A percentile compares a stretch with the other conserved stretches of the same genome.
Conservation (phyloP, 148 eudicot species). For the Rhododendron vialii region DNA sequence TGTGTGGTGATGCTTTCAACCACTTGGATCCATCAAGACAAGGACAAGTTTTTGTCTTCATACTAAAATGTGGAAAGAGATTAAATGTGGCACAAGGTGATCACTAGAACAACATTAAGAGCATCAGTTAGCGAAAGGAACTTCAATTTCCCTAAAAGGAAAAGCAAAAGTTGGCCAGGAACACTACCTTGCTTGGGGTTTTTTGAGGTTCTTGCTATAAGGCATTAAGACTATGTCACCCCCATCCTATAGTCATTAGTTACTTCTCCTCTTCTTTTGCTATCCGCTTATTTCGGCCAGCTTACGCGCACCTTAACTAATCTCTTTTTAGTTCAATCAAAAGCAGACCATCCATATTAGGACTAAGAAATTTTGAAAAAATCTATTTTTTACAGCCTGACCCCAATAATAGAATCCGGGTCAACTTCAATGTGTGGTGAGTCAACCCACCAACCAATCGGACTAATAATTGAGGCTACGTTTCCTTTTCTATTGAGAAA, state of each 20-base stretch:
- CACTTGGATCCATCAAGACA: neutral
- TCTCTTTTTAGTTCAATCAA: neutral
- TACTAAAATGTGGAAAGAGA: slow-evolving; percentile 9
- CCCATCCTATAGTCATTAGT: neutral
- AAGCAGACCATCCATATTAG: neutral
- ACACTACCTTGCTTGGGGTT: neutral
- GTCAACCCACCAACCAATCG: neutral
- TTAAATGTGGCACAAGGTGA: neutral
- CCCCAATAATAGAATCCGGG: neutral
- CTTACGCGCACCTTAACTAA: no score
- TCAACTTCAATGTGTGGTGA: neutral
- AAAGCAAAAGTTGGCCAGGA: neutral
- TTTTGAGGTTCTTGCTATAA: neutral
- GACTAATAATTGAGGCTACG: no score
- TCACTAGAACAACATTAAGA: neutral
- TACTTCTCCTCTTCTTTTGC: no score
- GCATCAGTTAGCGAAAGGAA: neutral
- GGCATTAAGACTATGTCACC: neutral
- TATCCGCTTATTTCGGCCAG: fast-evolving
- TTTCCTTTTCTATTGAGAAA: neutral
- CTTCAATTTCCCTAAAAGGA: neutral
- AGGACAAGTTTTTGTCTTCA: slow-evolving; percentile 6
- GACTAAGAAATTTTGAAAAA: no score
- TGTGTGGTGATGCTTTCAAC: neutral
- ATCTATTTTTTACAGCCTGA: neutral